Evolutionary conservation across 768 basidiomycete genomes (phyloP).

Genomic region (Lyophyllum decastes): DNA sequence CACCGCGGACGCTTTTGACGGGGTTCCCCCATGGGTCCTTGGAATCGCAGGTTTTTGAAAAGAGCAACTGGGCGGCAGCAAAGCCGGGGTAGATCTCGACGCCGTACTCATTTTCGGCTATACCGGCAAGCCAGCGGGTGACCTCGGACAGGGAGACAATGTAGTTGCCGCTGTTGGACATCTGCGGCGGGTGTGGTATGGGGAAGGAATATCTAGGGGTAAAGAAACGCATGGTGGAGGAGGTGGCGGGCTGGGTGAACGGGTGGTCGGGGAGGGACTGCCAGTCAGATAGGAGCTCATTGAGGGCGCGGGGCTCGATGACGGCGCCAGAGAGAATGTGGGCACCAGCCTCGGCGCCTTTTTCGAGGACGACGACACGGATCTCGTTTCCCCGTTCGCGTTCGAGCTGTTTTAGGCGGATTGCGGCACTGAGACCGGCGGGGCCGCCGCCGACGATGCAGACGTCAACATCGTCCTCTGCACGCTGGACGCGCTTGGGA

Average conservation of each 20-base stretch:
- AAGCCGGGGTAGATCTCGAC: slow-evolving; percentile 98
- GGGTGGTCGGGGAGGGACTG: slow-evolving; percentile 64
- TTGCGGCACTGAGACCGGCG: slow-evolving; percentile 94
- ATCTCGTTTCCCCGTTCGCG: slow-evolving; percentile 76
- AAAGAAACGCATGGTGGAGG: slow-evolving; percentile 84
- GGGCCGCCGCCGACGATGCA: slow-evolving; percentile 97
- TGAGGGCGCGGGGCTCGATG: slow-evolving; percentile 87
- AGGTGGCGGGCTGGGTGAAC: slow-evolving; percentile 75
- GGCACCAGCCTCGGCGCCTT: slow-evolving; percentile 90
- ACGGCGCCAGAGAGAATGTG: slow-evolving; percentile 97
- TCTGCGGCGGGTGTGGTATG: slow-evolving; percentile 95
- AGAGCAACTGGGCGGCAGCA: slow-evolving; percentile 84
- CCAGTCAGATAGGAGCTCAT: slow-evolving; percentile 92
- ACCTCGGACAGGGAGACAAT: slow-evolving; percentile 88
- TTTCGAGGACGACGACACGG: slow-evolving; percentile 93
- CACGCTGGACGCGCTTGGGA: slow-evolving; percentile 69
- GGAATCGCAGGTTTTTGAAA: slow-evolving; percentile 52
- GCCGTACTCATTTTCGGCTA: slow-evolving; percentile 79
- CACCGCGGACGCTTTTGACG: slow-evolving; percentile 67
- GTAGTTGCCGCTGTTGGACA: slow-evolving; percentile 93
- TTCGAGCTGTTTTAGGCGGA: slow-evolving; percentile 92
- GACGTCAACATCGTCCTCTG: slow-evolving; percentile 92
- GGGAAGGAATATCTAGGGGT: slow-evolving; percentile 70
- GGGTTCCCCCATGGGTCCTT: slow-evolving; percentile 37
- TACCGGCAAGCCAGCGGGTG: slow-evolving; percentile 83